These are phyloP conservation scores for Dillenia turbinata DNA, from an alignment of 164 flowering plant species.

Conservation along the genomic window DNA sequence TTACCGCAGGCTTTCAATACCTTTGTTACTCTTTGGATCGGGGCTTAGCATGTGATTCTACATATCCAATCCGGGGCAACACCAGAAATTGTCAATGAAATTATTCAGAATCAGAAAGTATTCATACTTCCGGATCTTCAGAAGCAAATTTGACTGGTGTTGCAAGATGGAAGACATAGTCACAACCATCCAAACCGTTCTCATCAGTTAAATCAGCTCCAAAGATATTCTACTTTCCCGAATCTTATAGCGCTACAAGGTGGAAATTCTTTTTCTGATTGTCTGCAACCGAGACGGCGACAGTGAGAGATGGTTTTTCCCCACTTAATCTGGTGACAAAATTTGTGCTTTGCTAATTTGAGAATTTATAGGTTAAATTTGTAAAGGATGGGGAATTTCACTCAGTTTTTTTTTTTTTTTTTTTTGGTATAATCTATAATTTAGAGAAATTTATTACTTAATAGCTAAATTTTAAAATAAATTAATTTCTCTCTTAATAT, in stretches of 20 bases:
- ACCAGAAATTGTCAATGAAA: background rate
- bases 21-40: conserved; percentile 52
- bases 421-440: too few relatives aligned
- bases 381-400: background rate
- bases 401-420: too few relatives aligned
- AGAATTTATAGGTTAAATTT: background rate
- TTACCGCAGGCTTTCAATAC: conserved; percentile 56
- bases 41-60: conserved; percentile 80
- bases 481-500: too few relatives aligned
- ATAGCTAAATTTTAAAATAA: too few relatives aligned
- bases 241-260: conserved; percentile 27
- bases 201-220: conserved; percentile 61
- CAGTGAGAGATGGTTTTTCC: too few relatives aligned
- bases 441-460: too few relatives aligned
- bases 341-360: background rate
- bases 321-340: background rate
- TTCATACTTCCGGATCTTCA: conserved; percentile 61
- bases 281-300: conserved; percentile 21
- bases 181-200: conserved; percentile 58
- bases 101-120: background rate
- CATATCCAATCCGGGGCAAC: background rate
- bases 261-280: conserved; percentile 42
- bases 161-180: conserved; percentile 67
- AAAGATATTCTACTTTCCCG: conserved; percentile 47
- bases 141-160: conserved; percentile 71